phyloP scores from a whole-genome alignment of 169 alveolate species.

The Theileria equi region DNA sequence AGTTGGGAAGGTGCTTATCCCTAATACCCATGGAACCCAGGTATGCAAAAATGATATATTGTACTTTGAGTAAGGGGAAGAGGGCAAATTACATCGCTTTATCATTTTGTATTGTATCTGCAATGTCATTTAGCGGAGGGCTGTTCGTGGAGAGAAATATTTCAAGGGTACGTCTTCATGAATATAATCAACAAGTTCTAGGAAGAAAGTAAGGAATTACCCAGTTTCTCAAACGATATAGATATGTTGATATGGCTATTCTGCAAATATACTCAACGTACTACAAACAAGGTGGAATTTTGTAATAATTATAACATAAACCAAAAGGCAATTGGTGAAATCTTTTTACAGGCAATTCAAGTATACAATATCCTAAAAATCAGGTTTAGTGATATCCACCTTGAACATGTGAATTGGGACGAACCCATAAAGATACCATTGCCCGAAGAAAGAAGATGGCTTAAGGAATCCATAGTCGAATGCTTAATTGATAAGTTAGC shows the following conservation, averaged over 20 bases:
- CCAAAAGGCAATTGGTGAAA: conserved; percentile 24
- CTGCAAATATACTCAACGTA: conserved; percentile 8
- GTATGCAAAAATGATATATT: conserved; percentile 42
- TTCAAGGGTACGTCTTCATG: no score
- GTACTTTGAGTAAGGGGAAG: conserved; percentile 8
- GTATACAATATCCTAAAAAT: conserved; percentile 11
- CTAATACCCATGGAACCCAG: conserved; percentile 60
- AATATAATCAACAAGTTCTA: no score
- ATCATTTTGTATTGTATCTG: conserved; percentile 39
- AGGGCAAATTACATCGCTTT: conserved; percentile 2
- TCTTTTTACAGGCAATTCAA: conserved; percentile 54
- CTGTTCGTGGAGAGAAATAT: background rate
- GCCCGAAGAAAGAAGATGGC: background rate
- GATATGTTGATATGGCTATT: conserved; percentile 38
- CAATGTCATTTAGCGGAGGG: conserved; percentile 10
- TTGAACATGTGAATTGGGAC: conserved; percentile 1
- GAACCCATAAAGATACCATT: conserved; percentile 17
- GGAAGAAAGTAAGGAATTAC: background rate
- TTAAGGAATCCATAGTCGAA: conserved; percentile 40
- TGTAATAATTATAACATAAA: conserved; percentile 19
- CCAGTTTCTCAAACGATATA: conserved; percentile 24
- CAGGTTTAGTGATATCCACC: background rate
- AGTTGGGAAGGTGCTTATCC: conserved; percentile 29
- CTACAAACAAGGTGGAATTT: background rate
- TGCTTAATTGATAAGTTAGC: conserved; percentile 57